Evolutionary conservation across 2,329 filamentous ascomycete species (phyloP), one percentile per base, ranked within the genome.

Genomic region (Sporothrix globosa): DNA sequence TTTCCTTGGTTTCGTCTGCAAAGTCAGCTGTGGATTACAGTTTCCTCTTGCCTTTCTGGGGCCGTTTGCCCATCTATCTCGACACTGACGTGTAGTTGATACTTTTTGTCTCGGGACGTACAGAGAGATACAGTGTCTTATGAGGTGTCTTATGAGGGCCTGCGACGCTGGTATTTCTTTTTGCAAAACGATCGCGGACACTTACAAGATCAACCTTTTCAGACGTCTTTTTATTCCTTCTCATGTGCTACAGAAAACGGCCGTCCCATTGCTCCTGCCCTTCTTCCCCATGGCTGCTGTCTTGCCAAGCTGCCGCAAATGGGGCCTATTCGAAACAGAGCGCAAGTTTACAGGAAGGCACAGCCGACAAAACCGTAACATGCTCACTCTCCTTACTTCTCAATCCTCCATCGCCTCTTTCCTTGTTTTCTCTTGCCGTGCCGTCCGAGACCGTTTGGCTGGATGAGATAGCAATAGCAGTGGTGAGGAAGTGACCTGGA

Each of bases 261-360:
- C 39, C 46, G 24, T 30, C 21, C 39, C n/a, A 10, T 3, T 27
- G n/a, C 39, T 63, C 58, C 14, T 63, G 27, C 58, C 58, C 39
- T 27, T 19, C 7, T 13, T n/a, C 58, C 24, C 13, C 27, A 14
- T 4, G 9, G n/a, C 14, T 46, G 5, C 27, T 27, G 5, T 46
- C 58, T 27, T 46, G 58, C 58, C 58, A 63, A 46, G 39, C 39
- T 63, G 58, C 58, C 39, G 58, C 58, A 46, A 13, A 63, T 9
- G 4, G 39, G 11, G 3, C 58, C n/a, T 39, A 63, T 27, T 46
- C 58, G 58, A 63, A 46, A 46, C 58, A 63, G 21, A 27, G 58
- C 44, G 58, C 58, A 63, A 27, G 58, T 63, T 63, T 63, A 14
- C 17, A 46, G 58, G 56, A 46, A 63, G 41, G 58, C 34, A 34